phyloP scores from a whole-genome alignment of 2,329 filamentous ascomycete species.

The Aspergillus novoparasiticus region DNA sequence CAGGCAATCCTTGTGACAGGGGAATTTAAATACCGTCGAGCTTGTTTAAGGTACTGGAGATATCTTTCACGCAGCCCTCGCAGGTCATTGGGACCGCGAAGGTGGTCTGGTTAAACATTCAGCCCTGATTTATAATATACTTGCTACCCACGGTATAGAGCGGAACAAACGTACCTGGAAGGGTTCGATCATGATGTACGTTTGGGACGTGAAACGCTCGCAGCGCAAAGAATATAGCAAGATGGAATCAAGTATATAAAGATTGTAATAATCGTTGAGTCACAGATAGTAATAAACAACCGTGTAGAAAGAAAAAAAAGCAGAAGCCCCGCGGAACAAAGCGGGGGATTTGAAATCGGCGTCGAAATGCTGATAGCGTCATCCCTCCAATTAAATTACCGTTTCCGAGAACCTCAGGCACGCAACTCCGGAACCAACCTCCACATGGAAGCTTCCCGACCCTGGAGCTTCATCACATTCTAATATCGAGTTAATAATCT shows the following conservation, averaged over 20 bases:
- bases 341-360: constrained; percentile 33
- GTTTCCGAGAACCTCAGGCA: constrained; percentile 17
- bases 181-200: constrained; percentile 45
- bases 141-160: not conserved
- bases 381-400: constrained; percentile 19
- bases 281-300: not conserved
- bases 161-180: constrained; percentile 44
- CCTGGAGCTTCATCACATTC: not conserved
- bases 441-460: not conserved
- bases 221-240: not conserved
- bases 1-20: not conserved
- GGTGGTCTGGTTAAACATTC: constrained; percentile 65
- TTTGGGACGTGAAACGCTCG: not conserved
- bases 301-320: constrained; percentile 2
- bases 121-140: constrained; percentile 14
- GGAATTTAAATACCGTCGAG: constrained; percentile 61
- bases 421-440: not conserved
- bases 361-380: constrained; percentile 27
- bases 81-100: constrained; percentile 95
- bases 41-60: constrained; percentile 76
- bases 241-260: constrained; percentile 7
- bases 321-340: constrained; percentile 20
- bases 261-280: not conserved
- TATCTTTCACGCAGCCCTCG: constrained; percentile 82
- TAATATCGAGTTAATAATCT: not conserved